Evolutionary conservation across 2,329 filamentous ascomycete species (phyloP), one percentile per base, ranked within the genome.

Genomic region (Septoria petroselini): DNA sequence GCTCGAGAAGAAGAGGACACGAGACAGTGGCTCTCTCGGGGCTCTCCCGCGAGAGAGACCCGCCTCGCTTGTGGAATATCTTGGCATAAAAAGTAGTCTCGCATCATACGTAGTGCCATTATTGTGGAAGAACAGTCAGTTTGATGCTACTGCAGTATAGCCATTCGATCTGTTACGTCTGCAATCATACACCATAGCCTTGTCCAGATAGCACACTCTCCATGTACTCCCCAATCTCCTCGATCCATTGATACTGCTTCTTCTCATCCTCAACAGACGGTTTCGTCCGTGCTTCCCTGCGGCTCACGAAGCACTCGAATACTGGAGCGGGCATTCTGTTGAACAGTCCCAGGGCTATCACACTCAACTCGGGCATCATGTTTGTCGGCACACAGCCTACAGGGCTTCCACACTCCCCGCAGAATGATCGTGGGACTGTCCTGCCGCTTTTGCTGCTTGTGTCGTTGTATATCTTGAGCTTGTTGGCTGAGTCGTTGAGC

Each of bases 341-440:
- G 15, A 59, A 58, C 23, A 59, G 18, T 0, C 54, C 57, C 9
- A 58, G 40, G 23, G 52, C 50, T 5, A 59, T 37, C 19, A 57
- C 34, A 11, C 44, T 50, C 39, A 57, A 23, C 21, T 40, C 29
- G 9, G 47, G 48, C 9, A 23, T 30, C 35, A 17, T 11, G 2
- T 6, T 19, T 14, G 35, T 39, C 3, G 48, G 48, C 14, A 52
- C 29, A 27, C 35, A 41, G 11, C 51, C 54, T 6, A 54, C 44
- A 2, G 52, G 25, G 42, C 52, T 55, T 15, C 57, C 50, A 19
- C 57, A 59, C 1, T 48, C 49, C 6, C 50, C 56, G 27, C 57
- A 59, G 41, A 59, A 59, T 12, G 41, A 39, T 29, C 54, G 41
- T 18, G 48, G 44, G 3, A 57, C 52, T 4, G 41, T 50, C 7